Conservation (phyloP, 2,329 filamentous ascomycete species). For the Cryphonectria naterciae region DNA sequence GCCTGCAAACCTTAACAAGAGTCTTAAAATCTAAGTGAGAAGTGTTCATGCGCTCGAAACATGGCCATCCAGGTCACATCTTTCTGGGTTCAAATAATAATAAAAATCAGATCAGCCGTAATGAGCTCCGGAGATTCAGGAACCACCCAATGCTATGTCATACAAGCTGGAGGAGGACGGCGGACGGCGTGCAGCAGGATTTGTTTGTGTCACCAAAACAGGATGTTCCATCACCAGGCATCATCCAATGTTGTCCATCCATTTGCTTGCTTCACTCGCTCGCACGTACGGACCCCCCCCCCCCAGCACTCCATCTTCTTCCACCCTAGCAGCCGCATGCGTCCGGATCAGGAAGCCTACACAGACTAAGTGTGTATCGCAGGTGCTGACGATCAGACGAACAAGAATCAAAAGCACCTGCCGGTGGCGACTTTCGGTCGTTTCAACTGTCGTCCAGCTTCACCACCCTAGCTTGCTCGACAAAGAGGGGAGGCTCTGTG, state of each 20-base stretch:
- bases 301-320: conserved; percentile 13
- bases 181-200: background rate
- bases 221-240: background rate
- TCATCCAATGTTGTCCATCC: conserved; percentile 29
- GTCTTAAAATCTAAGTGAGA: background rate
- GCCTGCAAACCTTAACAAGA: conserved; percentile 8
- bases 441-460: background rate
- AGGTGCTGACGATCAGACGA: conserved; percentile 21
- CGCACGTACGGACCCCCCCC: background rate
- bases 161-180: background rate
- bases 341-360: conserved; percentile 3
- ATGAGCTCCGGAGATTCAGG: conserved; percentile 15
- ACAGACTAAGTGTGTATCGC: background rate
- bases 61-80: background rate
- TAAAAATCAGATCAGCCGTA: background rate
- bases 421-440: background rate
- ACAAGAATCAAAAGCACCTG: background rate
- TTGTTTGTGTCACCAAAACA: conserved; percentile 1
- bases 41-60: background rate
- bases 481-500: background rate
- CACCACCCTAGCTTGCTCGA: background rate
- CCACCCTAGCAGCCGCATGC: background rate
- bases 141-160: background rate
- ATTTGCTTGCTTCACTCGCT: conserved; percentile 30
- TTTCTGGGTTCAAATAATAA: background rate